These are phyloP conservation scores for Nicotiana tabacum DNA, from an alignment of 257 asterid genomes.

Conservation along the genomic window DNA sequence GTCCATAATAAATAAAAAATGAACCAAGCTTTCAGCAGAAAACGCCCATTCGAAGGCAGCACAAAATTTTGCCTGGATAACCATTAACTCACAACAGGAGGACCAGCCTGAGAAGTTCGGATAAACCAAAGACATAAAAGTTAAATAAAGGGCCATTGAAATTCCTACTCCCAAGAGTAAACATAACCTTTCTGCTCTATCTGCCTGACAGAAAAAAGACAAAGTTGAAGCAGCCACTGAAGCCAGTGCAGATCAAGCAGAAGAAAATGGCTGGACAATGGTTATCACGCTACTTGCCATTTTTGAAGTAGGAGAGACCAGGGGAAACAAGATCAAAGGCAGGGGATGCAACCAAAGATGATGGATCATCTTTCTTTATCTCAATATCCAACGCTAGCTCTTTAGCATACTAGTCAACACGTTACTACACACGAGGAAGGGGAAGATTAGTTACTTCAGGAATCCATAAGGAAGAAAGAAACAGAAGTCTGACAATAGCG, in stretches of 20 bases:
- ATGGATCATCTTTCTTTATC: neutral
- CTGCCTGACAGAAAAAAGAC: neutral
- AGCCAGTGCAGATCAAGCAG: neutral
- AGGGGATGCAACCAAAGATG: neutral
- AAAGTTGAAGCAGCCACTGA: neutral
- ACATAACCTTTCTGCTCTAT: neutral
- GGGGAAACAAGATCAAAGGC: neutral
- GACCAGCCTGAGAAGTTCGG: neutral
- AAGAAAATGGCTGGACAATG: neutral
- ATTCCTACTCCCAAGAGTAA: neutral
- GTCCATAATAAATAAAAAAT: neutral
- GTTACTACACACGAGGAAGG: neutral
- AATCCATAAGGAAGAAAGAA: neutral
- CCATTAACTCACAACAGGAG: neutral
- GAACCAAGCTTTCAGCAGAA: neutral
- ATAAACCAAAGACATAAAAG: neutral
- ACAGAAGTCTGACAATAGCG: neutral
- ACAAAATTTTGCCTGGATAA: neutral
- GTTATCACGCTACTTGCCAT: neutral
- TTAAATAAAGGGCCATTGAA: neutral
- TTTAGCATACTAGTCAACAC: neutral
- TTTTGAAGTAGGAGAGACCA: neutral
- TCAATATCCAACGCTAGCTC: neutral
- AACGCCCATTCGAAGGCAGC: neutral
- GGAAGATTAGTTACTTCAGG: neutral